Base-by-base conservation (phyloP, 192 early-diverging fungal species). In the Geranomyces michiganensis region DNA sequence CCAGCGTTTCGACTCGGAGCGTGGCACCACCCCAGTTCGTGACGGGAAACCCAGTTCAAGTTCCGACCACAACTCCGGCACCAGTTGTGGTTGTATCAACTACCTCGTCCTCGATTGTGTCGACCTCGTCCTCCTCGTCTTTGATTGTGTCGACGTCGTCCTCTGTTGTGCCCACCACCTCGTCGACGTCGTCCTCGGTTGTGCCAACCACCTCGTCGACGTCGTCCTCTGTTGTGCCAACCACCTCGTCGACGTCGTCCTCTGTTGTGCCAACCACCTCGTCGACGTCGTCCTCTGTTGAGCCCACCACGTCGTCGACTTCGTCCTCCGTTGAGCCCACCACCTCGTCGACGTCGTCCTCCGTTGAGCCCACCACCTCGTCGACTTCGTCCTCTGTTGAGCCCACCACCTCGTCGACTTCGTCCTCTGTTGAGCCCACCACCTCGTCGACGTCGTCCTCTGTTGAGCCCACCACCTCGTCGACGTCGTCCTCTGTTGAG, bases 21-120 rank as follows among this genome's bases (percentile, higher is more conserved):
- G 26, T 7, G 26, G 30, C 72, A 55, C 21, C 44, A 48, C 19
- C 51, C 75, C 33, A 44, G 45, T 67, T 41, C 10, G 51, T 53
- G 19, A 53, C 51, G 51, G 19, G 24, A n/a, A 7, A n/a, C 51
- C 51, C 51, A 26, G 51, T 17, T 15, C 51, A 4, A n/a, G 19
- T 53, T 7, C 51, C 51, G 51, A 53, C 51, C 7, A 24, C 19
- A 6, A 53, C 24, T 15, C 24, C 51, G 3, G 24, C 17, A 4
- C 7, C 19, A 3, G n/a, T 26, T 15, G n/a, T 26, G 51, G 46
- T 47, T 10, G 12, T 19, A 10, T 47, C 24, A 13, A 29, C 17
- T 4, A 21, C 33, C 21, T 21, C 15, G 15, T 43, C 41, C 6
- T n/a, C 62, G 17, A 60, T 32, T 60, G 58, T n/a, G 55, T 9